Evolutionary conservation across 1,284 basidiomycete genomes (phyloP).

Genomic region (Melampsora larici-populina): DNA sequence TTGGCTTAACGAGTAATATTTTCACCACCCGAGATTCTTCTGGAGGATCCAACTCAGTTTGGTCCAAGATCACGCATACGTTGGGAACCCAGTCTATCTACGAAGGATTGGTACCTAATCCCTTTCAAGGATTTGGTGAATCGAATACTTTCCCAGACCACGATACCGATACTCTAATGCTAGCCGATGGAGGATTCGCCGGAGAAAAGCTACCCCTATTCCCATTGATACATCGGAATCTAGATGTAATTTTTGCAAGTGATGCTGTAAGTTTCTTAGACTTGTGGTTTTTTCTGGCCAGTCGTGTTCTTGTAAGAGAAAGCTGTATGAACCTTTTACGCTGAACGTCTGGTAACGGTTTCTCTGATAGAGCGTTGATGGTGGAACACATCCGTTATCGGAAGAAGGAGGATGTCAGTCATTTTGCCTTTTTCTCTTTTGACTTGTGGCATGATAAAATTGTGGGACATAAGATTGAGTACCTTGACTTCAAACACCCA

Average conservation of each 20-base stretch:
- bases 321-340: no score
- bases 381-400: no score
- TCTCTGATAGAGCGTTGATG: no score
- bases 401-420: no score
- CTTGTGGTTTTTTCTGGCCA: no score
- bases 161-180: conserved; percentile 17
- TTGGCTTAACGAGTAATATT: conserved; percentile 5
- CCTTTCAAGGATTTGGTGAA: conserved; percentile 27
- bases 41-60: background rate
- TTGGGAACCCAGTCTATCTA: no score
- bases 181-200: conserved; percentile 36
- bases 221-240: conserved; percentile 35
- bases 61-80: no score
- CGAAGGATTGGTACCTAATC: conserved; percentile 17
- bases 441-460: no score
- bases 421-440: no score
- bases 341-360: no score
- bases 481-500: background rate
- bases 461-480: no score
- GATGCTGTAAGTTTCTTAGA: conserved; percentile 25
- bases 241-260: conserved; percentile 39
- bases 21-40: background rate
- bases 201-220: conserved; percentile 41
- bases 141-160: conserved; percentile 24
- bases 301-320: no score